Evolutionary conservation across 2,329 filamentous ascomycete species (phyloP).

Genomic region (Fusarium globosum): DNA sequence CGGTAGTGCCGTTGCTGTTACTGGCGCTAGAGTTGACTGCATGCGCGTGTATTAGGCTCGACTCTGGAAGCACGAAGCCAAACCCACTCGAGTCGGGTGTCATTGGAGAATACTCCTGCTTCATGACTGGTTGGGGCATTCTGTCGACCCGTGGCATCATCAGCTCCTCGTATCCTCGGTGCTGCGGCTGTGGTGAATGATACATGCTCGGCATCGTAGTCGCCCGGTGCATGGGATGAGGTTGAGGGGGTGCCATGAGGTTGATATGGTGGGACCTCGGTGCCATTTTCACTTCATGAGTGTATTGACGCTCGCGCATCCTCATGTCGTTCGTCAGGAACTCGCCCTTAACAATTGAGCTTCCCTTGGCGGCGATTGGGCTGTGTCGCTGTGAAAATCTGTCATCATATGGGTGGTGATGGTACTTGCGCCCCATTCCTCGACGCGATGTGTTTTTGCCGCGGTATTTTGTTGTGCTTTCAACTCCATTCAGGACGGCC

Average conservation of each 20-base stretch:
- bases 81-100: slow-evolving; percentile 37
- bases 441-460: slow-evolving; percentile 56
- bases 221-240: slow-evolving; percentile 31
- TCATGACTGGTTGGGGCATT: slow-evolving; percentile 31
- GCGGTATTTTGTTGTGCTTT: slow-evolving; percentile 86
- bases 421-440: slow-evolving; percentile 21
- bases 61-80: slow-evolving; percentile 36
- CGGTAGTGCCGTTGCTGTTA: slow-evolving; percentile 22
- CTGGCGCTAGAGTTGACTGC: slow-evolving; percentile 17
- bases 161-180: slow-evolving; percentile 37
- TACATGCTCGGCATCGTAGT: slow-evolving; percentile 40
- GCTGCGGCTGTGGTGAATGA: slow-evolving; percentile 27
- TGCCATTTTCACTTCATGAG: slow-evolving; percentile 36
- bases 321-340: slow-evolving; percentile 46
- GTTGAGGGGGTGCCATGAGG: slow-evolving; percentile 17
- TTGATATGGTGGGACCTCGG: slow-evolving; percentile 34
- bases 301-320: slow-evolving; percentile 39
- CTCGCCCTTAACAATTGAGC: slow-evolving; percentile 51
- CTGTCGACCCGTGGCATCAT: slow-evolving; percentile 38
- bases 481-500: slow-evolving; percentile 77
- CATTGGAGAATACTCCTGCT: slow-evolving; percentile 40
- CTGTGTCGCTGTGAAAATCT: slow-evolving; percentile 36
- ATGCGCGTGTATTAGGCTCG: slow-evolving; percentile 33
- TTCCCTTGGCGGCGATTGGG: slow-evolving; percentile 46
- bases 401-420: slow-evolving; percentile 28